These are phyloP conservation scores for Xylariaceae sp. DNA, from an alignment of 2,329 filamentous ascomycete species.

Conservation along the genomic window DNA sequence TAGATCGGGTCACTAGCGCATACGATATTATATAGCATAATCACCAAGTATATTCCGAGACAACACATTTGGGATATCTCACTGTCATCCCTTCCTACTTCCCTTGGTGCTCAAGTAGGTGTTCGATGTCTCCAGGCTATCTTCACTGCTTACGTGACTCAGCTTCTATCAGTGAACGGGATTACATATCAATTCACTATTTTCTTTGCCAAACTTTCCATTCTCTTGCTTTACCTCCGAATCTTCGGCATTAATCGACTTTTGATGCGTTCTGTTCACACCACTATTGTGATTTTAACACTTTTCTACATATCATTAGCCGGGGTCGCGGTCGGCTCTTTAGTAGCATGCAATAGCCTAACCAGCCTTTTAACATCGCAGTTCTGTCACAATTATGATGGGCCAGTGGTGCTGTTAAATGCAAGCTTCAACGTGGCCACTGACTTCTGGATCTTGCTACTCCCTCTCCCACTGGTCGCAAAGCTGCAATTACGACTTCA, in stretches of 20 bases:
- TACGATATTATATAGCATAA: background rate
- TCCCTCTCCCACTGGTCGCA: background rate
- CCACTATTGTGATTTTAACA: background rate
- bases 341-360: background rate
- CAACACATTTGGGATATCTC: background rate
- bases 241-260: background rate
- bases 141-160: background rate
- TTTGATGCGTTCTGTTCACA: background rate
- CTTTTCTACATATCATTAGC: conserved; percentile 1
- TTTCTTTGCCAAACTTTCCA: conserved; percentile 5
- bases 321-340: background rate
- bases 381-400: background rate
- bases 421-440: background rate
- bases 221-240: background rate
- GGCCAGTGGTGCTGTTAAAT: background rate
- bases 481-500: background rate
- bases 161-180: background rate
- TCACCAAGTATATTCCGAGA: background rate
- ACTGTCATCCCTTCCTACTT: background rate
- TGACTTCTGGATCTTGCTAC: background rate
- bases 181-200: conserved; percentile 4
- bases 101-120: background rate
- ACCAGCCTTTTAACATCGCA: background rate
- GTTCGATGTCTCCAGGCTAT: background rate
- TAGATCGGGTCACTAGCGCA: background rate